Evolutionary conservation across 805 yeast species (phyloP).

Genomic region (Debaryomyces hansenii): DNA sequence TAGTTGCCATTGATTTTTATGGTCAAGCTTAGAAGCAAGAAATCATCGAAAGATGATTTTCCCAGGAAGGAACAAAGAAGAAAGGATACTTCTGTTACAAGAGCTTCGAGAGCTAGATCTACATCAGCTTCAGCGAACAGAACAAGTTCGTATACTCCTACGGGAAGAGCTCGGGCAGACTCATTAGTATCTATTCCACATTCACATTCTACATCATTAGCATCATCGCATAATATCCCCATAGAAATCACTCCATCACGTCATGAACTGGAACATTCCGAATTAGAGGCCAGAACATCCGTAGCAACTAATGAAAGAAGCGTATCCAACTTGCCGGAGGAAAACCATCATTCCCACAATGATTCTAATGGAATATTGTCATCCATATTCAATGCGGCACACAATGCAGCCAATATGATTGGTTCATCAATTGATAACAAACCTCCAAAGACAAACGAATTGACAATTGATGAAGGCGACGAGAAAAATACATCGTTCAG

Average conservation of each 20-base stretch:
- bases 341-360: neutral
- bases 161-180: neutral
- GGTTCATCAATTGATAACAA: conserved; percentile 9
- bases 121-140: neutral
- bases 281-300: neutral
- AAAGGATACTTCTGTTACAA: neutral
- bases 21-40: neutral
- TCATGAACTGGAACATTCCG: neutral
- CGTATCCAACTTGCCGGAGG: neutral
- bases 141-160: neutral
- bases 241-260: neutral
- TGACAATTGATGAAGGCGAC: conserved; percentile 2
- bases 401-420: conserved; percentile 40
- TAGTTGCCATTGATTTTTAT: neutral
- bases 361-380: conserved; percentile 39
- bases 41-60: neutral
- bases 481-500: conserved; percentile 18
- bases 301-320: neutral
- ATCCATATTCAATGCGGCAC: conserved; percentile 47
- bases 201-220: neutral
- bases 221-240: neutral
- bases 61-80: neutral
- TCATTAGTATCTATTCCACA: neutral
- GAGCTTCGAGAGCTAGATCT: neutral
- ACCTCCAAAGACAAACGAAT: neutral